phyloP scores from a whole-genome alignment of 768 basidiomycete species.

The Fomitopsis pulvina region DNA sequence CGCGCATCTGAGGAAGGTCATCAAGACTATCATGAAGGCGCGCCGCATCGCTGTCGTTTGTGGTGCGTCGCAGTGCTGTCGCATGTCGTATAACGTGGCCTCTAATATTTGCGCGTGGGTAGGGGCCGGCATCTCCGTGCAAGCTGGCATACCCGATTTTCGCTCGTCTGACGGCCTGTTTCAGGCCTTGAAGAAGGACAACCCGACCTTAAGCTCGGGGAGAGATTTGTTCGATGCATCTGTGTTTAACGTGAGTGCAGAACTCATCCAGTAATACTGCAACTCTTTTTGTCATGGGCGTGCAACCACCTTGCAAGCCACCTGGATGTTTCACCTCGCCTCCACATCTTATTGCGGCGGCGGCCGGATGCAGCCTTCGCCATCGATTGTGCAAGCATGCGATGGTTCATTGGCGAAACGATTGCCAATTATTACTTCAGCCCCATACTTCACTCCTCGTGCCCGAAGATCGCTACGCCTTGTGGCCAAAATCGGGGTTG shows the following conservation, averaged over 20 bases:
- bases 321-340: too few species aligned
- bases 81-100: background rate
- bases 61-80: slow-evolving; percentile 41
- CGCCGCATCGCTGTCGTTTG: slow-evolving; percentile 82
- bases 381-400: too few species aligned
- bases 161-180: slow-evolving; percentile 78
- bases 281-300: too few species aligned
- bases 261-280: too few species aligned
- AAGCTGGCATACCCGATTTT: slow-evolving; percentile 88
- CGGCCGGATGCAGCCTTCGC: too few species aligned
- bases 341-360: too few species aligned
- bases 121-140: slow-evolving; percentile 88
- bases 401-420: too few species aligned
- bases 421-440: too few species aligned
- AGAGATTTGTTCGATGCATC: slow-evolving; percentile 90
- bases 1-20: slow-evolving; percentile 43
- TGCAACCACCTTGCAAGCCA: too few species aligned
- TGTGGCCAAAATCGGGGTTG: too few species aligned
- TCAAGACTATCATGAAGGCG: slow-evolving; percentile 70
- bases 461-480: too few species aligned
- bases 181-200: slow-evolving; percentile 68
- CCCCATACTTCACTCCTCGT: too few species aligned
- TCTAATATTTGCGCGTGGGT: background rate
- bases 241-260: slow-evolving; percentile 75
- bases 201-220: slow-evolving; percentile 67